Conservation (phyloP, 2,329 filamentous ascomycete species). For the Plectosphaerella plurivora region DNA sequence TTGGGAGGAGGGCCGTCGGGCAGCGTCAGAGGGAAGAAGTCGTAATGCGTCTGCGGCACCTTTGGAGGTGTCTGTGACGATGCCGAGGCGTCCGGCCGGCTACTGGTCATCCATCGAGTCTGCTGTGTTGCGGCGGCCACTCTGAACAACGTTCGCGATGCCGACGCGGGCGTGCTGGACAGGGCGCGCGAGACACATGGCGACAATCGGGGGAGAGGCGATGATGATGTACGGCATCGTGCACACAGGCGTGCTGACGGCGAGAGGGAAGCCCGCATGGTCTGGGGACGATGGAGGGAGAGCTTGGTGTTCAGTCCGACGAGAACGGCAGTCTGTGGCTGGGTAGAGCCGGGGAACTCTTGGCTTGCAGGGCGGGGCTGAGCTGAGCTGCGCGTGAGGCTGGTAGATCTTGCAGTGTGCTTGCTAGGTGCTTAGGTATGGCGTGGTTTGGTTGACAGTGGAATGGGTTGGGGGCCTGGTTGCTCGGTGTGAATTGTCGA, state of each 20-base stretch:
- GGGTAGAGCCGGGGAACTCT: background rate
- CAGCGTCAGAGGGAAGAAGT: conserved; percentile 79
- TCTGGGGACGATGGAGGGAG: background rate
- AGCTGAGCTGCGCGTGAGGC: background rate
- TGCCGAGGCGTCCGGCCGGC: conserved; percentile 3
- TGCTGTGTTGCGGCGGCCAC: background rate
- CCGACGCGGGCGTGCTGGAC: background rate
- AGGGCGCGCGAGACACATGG: conserved; percentile 9
- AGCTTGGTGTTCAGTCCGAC: background rate
- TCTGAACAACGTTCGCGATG: background rate
- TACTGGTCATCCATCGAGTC: conserved; percentile 8
- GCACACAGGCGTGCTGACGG: conserved; percentile 24
- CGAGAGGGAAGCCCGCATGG: conserved; percentile 20
- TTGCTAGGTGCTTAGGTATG: too few relatives aligned
- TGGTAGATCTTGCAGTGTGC: too few relatives aligned
- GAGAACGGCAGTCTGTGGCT: background rate
- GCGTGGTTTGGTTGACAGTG: background rate
- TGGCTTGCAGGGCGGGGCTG: background rate
- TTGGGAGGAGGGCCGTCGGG: conserved; percentile 71
- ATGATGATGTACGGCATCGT: conserved; percentile 25
- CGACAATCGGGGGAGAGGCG: conserved; percentile 5
- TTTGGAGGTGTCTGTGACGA: background rate
- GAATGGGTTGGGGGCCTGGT: background rate
- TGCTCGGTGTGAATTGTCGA: conserved; percentile 3
- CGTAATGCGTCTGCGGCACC: conserved; percentile 63